Evolutionary conservation across 257 asterid genomes (phyloP).

Genomic region (Lithospermum erythrorhizon): DNA sequence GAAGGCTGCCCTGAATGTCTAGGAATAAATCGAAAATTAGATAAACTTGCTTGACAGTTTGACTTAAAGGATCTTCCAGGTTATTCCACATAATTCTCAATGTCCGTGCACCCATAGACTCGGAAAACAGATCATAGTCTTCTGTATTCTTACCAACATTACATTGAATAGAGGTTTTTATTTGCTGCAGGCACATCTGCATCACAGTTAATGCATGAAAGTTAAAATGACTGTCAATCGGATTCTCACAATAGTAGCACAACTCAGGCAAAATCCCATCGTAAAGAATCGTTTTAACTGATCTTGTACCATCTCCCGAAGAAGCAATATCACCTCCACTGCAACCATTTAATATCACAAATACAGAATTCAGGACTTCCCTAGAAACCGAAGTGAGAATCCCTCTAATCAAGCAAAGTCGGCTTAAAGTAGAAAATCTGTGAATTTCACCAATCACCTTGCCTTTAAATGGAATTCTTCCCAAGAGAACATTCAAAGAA

Average conservation of each 20-base stretch:
- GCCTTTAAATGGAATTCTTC: conserved; percentile 44
- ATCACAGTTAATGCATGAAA: conserved; percentile 86
- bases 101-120: conserved; percentile 60
- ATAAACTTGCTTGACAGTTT: conserved; percentile 92
- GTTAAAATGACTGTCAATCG: conserved; percentile 76
- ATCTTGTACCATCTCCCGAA: conserved; percentile 15
- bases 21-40: conserved; percentile 84
- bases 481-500: conserved; percentile 23
- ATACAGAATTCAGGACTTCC: conserved; percentile 47
- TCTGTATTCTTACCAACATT: conserved; percentile 17
- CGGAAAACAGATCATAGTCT: conserved; percentile 52
- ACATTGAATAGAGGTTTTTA: conserved; percentile 55
- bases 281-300: conserved; percentile 54
- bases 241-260: conserved; percentile 71
- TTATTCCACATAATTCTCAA: conserved; percentile 81
- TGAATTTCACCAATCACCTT: conserved; percentile 46
- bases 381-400: conserved; percentile 90
- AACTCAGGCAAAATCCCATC: conserved; percentile 89
- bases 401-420: conserved; percentile 90
- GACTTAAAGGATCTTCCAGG: conserved; percentile 95
- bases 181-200: conserved; percentile 96
- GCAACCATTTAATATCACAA: conserved; percentile 25
- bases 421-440: conserved; percentile 48
- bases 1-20: conserved; percentile 64
- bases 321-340: conserved; percentile 11